Evolutionary conservation across 371 early-diverging fungal genomes (phyloP).

Genomic region (Syncephalastrum racemosum): DNA sequence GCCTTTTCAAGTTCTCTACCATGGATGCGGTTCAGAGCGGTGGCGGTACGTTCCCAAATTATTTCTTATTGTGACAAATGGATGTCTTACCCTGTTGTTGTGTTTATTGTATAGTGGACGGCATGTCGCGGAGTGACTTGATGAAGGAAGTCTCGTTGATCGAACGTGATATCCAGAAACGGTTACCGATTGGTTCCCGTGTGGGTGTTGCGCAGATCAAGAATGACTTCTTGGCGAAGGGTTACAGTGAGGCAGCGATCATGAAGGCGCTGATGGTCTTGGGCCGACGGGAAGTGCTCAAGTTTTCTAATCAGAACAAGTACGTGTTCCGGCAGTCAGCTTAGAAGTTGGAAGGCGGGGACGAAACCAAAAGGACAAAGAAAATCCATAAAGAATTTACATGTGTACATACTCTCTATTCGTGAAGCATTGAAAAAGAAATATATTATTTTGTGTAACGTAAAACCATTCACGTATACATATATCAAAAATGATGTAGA

Average conservation of each 20-base stretch:
- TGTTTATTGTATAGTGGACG: constrained; percentile 53
- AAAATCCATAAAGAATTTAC: too few species aligned
- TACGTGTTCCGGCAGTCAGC: constrained; percentile 21
- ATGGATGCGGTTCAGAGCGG: constrained; percentile 95
- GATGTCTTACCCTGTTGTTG: not conserved
- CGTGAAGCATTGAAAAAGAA: too few species aligned
- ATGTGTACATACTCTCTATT: too few species aligned
- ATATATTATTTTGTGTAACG: too few species aligned
- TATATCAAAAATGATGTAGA: too few species aligned
- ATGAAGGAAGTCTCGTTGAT: constrained; percentile 73
- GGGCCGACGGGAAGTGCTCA: constrained; percentile 83
- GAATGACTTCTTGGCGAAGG: constrained; percentile 62
- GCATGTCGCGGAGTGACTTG: constrained; percentile 72
- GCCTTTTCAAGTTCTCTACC: constrained; percentile 97
- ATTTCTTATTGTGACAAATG: not conserved
- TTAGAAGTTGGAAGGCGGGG: constrained; percentile 4
- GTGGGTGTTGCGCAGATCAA: constrained; percentile 73
- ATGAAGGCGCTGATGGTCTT: constrained; percentile 78
- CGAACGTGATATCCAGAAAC: constrained; percentile 81
- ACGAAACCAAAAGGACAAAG: too few species aligned
- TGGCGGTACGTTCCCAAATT: constrained; percentile 45
- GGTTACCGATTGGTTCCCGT: constrained; percentile 89
- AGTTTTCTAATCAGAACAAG: constrained; percentile 81
- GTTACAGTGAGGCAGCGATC: constrained; percentile 71
- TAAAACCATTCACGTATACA: too few species aligned